Base-by-base conservation (phyloP, 495 filamentous ascomycete genomes). In the Delitschia confertaspora region DNA sequence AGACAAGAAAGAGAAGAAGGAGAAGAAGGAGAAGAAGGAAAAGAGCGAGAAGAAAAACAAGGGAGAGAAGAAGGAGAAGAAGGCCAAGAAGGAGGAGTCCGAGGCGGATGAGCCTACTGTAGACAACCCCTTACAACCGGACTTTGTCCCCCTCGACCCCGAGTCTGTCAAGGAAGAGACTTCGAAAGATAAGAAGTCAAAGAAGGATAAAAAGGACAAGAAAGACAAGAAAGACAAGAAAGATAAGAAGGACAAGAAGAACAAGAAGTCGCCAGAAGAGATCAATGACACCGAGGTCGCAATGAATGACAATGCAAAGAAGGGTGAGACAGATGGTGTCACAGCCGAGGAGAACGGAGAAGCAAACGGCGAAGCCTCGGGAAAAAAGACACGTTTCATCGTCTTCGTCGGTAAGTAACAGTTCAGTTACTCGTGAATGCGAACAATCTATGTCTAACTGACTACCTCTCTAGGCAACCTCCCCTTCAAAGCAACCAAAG, bases 401-500 rank as follows among this genome's bases (percentile, higher is more conserved):
- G 76, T 79, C 60, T 93, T 95, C 67, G 74, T 93, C 45, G 83
- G 83, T 81, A 49, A 11, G 65, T 36, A 56, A 58, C n/a, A 19
- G 30, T 6, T 19, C 10, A 18, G 22, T 4, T 7, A 3, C 11
- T 10, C 34, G 5, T 27, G 27, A 7, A 13, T 14, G n/a, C 31
- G 19, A 31, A 30, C 20, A 36, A 29, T 13, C n/a, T 18, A 25
- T 18, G 21, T 44, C 10, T n/a, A 45, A 52, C 22, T 36, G 24
- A 49, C 49, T 42, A 25, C 23, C 22, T 3, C 47, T 16, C 10
- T 9, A 82, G 79, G 80, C 53, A 95, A 95, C 71, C 83, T 96
- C 7, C 91, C 91, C 35, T 95, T 73, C 74, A 76, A 71, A 33
- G 83, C 85, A 30, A 94, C 82, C 10, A 68, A 65, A 29, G 73